A percentile compares a stretch with the other conserved stretches of the same genome.
These are phyloP conservation scores for Dactylorhiza incarnata DNA, from an alignment of 106 monocot species.

Conservation along the genomic window DNA sequence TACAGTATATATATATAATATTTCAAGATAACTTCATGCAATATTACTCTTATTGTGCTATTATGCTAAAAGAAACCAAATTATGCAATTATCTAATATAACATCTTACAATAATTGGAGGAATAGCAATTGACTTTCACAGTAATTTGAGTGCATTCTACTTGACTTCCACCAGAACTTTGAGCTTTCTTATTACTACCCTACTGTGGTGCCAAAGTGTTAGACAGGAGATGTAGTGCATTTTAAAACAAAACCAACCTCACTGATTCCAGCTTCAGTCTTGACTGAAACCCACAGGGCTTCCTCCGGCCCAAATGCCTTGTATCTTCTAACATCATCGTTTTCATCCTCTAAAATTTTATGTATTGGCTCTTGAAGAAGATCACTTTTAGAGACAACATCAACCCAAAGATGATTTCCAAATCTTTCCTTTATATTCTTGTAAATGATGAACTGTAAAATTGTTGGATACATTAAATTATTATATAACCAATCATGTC, in stretches of 20 bases:
- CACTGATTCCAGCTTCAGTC: conserved; percentile 44
- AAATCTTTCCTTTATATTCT: conserved; percentile 72
- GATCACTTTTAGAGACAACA: conserved; percentile 87
- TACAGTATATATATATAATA: too few species aligned
- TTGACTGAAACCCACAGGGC: conserved; percentile 68
- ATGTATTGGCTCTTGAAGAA: conserved; percentile 27
- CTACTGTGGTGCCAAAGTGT: background rate
- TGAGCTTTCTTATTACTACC: too few species aligned
- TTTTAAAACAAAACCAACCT: conserved; percentile 36
- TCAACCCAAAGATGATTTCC: conserved; percentile 80
- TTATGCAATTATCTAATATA: background rate
- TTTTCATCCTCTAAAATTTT: background rate
- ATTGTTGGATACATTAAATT: background rate
- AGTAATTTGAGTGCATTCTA: background rate
- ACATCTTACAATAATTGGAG: background rate
- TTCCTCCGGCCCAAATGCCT: conserved; percentile 58
- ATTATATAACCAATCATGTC: background rate
- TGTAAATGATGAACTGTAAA: conserved; percentile 71
- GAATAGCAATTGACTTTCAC: background rate
- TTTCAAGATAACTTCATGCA: too few species aligned
- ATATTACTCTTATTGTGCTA: too few species aligned
- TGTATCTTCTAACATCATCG: conserved; percentile 37
- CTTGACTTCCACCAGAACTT: too few species aligned
- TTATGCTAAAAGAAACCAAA: too few species aligned
- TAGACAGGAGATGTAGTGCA: background rate